Evolutionary conservation across 2,329 filamentous ascomycete genomes (phyloP).

Genomic region (Alternaria panax): DNA sequence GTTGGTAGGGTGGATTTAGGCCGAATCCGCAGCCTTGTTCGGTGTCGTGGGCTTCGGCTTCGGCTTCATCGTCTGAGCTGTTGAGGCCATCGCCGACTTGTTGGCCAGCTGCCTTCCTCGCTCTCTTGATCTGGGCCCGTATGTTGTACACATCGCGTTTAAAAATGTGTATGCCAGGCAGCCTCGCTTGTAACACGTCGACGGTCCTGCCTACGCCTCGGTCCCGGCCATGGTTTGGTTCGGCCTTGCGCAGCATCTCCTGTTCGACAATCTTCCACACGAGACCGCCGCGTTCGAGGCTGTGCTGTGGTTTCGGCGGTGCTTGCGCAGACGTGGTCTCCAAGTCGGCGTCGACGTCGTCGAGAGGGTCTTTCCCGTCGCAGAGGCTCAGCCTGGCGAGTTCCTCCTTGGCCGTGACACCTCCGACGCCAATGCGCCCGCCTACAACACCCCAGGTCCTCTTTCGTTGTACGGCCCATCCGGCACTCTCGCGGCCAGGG

Average conservation of each 20-base stretch:
- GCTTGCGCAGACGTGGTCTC: background rate
- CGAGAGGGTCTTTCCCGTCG: background rate
- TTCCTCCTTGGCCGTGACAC: slow-evolving; percentile 44
- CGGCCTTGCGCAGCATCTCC: slow-evolving; percentile 43
- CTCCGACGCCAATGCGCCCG: slow-evolving; percentile 39
- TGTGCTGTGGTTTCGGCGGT: slow-evolving; percentile 26
- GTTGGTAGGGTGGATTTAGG: background rate
- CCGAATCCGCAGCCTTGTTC: background rate
- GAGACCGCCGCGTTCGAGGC: slow-evolving; percentile 38
- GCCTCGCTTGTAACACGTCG: slow-evolving; percentile 35
- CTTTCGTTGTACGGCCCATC: slow-evolving; percentile 45
- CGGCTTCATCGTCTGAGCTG: slow-evolving; percentile 23
- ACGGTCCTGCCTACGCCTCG: slow-evolving; percentile 44
- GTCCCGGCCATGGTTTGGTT: slow-evolving; percentile 37
- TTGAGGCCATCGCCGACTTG: slow-evolving; percentile 32
- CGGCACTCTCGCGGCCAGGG: slow-evolving; percentile 35
- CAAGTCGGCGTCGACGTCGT: slow-evolving; percentile 8
- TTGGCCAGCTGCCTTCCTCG: slow-evolving; percentile 39
- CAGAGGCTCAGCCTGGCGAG: slow-evolving; percentile 15
- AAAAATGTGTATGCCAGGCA: slow-evolving; percentile 46
- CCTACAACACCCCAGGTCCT: slow-evolving; percentile 45
- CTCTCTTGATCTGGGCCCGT: slow-evolving; percentile 44
- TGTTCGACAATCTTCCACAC: slow-evolving; percentile 48
- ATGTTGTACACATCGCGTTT: slow-evolving; percentile 49
- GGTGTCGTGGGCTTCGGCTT: background rate